Conservation (phyloP, 495 filamentous ascomycete species). For the Letharia lupina region DNA sequence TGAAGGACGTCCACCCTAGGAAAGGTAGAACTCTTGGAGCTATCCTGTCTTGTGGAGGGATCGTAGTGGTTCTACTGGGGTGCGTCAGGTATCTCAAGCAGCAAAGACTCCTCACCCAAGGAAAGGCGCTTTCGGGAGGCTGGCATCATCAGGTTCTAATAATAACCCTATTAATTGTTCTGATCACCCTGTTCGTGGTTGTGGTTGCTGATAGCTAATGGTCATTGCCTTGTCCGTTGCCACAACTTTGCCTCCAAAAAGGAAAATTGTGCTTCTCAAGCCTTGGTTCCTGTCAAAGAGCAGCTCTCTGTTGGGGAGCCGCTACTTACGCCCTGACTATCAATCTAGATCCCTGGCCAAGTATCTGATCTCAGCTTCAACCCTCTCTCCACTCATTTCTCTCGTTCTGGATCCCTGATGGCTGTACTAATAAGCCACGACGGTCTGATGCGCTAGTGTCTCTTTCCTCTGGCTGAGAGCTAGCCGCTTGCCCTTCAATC, state of each 20-base stretch:
- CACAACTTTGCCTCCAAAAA: neutral
- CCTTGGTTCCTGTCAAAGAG: too few relatives aligned
- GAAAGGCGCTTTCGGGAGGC: slow-evolving; percentile 12
- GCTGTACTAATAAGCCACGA: slow-evolving; percentile 21
- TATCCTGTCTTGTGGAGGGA: slow-evolving; percentile 13
- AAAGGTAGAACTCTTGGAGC: slow-evolving; percentile 17
- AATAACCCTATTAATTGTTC: neutral
- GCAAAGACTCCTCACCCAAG: slow-evolving; percentile 14
- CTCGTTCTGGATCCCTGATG: slow-evolving; percentile 23
- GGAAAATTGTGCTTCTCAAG: neutral
- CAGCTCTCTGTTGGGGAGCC: neutral
- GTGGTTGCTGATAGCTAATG: slow-evolving; percentile 8
- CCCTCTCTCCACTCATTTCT: slow-evolving; percentile 26
- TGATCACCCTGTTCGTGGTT: slow-evolving; percentile 8
- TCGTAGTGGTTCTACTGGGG: slow-evolving; percentile 14
- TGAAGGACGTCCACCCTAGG: slow-evolving; percentile 3
- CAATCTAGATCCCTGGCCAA: neutral
- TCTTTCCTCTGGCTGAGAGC: slow-evolving; percentile 1
- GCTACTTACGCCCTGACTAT: neutral
- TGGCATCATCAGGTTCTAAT: slow-evolving; percentile 5
- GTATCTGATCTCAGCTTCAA: neutral
- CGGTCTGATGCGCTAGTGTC: slow-evolving; percentile 1
- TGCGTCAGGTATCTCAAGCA: slow-evolving; percentile 22
- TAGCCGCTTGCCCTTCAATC: neutral
- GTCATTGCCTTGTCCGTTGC: neutral